phyloP scores from a whole-genome alignment of 495 filamentous ascomycete genomes.

The Tuber indicum region DNA sequence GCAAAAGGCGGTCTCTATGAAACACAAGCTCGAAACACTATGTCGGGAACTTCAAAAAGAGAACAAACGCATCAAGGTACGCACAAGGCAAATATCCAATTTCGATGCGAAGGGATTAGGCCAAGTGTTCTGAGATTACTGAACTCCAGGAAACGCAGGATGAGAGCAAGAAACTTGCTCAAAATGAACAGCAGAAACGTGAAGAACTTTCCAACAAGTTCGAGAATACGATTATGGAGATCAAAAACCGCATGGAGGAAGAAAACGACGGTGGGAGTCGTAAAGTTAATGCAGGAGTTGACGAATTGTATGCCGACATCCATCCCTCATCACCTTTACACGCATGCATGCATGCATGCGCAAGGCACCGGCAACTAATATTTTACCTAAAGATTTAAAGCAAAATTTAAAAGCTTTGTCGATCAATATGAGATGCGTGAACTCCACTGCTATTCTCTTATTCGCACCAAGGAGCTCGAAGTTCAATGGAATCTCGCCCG shows the following conservation, averaged over 20 bases:
- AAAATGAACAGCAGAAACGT: conserved; percentile 72
- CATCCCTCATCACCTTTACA: neutral
- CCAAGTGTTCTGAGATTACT: conserved; percentile 28
- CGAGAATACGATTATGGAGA: conserved; percentile 63
- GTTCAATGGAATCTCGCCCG: conserved; percentile 81
- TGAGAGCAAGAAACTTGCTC: conserved; percentile 79
- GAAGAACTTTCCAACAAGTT: conserved; percentile 77
- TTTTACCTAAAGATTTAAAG: conserved; percentile 49
- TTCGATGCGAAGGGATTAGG: conserved; percentile 1
- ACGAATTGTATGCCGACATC: conserved; percentile 63
- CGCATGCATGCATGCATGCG: neutral
- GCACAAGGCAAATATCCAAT: conserved; percentile 12
- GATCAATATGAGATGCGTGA: conserved; percentile 95
- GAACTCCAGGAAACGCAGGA: conserved; percentile 53
- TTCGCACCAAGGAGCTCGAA: conserved; percentile 93
- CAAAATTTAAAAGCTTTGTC: conserved; percentile 86
- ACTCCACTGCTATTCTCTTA: conserved; percentile 76
- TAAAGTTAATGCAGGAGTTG: conserved; percentile 70
- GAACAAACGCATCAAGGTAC: conserved; percentile 93
- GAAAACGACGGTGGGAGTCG: conserved; percentile 62
- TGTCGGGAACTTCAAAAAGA: conserved; percentile 88
- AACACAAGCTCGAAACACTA: conserved; percentile 91
- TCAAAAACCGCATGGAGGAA: conserved; percentile 72
- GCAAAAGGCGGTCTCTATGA: conserved; percentile 76
- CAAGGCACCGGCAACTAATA: conserved; percentile 20